phyloP scores from a whole-genome alignment of 2,329 filamentous ascomycete species.

The Diaporthe sp. region DNA sequence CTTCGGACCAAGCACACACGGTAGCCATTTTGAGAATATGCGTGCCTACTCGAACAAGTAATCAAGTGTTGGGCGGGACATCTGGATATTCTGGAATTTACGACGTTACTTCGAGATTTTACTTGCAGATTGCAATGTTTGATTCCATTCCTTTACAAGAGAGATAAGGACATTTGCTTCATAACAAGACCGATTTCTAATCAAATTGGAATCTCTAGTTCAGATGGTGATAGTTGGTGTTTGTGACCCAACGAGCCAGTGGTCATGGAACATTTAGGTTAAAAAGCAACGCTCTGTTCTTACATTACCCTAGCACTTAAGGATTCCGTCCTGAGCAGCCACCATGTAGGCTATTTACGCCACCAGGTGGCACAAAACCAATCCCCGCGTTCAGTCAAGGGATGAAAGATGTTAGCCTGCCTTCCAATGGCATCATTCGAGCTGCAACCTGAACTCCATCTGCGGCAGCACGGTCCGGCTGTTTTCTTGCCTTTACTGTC shows the following conservation, averaged over 20 bases:
- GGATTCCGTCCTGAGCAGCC: no score
- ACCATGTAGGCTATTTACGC: not conserved
- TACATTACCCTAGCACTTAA: no score
- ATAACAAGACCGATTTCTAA: not conserved
- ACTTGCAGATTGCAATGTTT: not conserved
- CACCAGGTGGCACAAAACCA: not conserved
- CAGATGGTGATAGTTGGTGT: not conserved
- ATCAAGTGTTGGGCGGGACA: no score
- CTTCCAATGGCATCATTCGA: not conserved
- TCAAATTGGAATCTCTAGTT: not conserved
- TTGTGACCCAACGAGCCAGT: no score
- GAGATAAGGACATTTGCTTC: not conserved
- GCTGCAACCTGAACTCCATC: not conserved
- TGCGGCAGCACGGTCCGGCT: not conserved
- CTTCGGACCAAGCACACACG: not conserved
- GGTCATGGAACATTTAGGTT: no score
- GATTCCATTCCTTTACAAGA: not conserved
- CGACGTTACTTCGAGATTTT: no score
- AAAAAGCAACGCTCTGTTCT: no score
- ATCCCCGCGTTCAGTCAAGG: not conserved
- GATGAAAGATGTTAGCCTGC: not conserved
- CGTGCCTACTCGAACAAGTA: not conserved
- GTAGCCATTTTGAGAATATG: no score
- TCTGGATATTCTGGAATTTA: not conserved
- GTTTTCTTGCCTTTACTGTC: not conserved